phyloP scores from a whole-genome alignment of 2,329 filamentous ascomycete species.

The Trichoderma atrobrunneum region DNA sequence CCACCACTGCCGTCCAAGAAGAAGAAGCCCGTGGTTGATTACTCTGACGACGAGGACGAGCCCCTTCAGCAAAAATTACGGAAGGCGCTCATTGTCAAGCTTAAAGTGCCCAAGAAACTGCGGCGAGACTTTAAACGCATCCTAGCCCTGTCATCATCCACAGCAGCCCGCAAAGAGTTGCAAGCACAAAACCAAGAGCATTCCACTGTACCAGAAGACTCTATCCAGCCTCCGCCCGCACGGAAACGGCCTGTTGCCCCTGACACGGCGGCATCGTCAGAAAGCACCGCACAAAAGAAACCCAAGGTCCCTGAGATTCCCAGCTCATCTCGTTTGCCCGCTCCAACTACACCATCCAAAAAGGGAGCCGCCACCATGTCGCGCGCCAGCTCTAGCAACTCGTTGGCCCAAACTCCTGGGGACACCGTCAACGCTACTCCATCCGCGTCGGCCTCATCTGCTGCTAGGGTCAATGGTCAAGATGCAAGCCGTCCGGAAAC shows the following conservation, averaged over 20 bases:
- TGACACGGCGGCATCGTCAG: conserved; percentile 33
- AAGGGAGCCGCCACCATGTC: conserved; percentile 51
- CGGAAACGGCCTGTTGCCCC: conserved; percentile 49
- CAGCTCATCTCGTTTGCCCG: conserved; percentile 33
- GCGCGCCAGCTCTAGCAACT: conserved; percentile 53
- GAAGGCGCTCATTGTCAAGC: conserved; percentile 40
- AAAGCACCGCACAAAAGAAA: conserved; percentile 39
- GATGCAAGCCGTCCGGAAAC: conserved; percentile 28
- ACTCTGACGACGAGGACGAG: conserved; percentile 37
- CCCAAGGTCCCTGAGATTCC: conserved; percentile 43
- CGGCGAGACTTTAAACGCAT: conserved; percentile 46
- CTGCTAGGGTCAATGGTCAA: conserved; percentile 34
- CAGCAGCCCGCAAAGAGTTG: conserved; percentile 25
- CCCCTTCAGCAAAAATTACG: conserved; percentile 27
- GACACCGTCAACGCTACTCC: conserved; percentile 38
- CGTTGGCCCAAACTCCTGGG: conserved; percentile 51
- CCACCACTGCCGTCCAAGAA: conserved; percentile 24
- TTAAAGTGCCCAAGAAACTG: conserved; percentile 49
- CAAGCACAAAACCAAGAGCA: conserved; percentile 33
- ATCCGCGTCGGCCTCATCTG: conserved; percentile 27
- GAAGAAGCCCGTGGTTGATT: conserved; percentile 30
- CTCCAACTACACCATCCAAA: conserved; percentile 52
- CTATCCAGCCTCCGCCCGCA: conserved; percentile 33
- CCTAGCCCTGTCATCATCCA: conserved; percentile 42
- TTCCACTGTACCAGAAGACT: conserved; percentile 42